A percentile compares a stretch with the other conserved stretches of the same genome.
Evolutionary conservation across 768 basidiomycete genomes (phyloP).

Genomic region (Suillus hirtellus): DNA sequence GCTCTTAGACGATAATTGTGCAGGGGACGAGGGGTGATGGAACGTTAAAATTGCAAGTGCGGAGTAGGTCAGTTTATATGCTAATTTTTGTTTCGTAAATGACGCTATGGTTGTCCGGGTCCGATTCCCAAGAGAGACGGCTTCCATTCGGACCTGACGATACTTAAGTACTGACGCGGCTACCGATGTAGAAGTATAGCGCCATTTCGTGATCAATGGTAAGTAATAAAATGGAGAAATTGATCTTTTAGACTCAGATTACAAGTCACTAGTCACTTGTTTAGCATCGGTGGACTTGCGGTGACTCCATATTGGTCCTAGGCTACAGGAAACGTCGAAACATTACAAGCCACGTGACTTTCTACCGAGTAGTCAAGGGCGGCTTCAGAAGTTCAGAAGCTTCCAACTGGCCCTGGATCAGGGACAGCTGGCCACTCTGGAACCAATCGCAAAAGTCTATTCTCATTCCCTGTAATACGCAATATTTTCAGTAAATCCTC

Average conservation of each 20-base stretch:
- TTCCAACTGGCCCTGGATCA: no score
- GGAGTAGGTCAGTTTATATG: background rate
- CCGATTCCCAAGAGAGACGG: background rate
- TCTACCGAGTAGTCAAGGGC: no score
- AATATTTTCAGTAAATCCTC: no score
- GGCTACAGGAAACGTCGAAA: no score
- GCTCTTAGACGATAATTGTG: conserved; percentile 5
- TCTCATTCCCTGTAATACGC: no score
- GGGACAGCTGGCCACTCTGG: no score
- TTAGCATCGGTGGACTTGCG: no score
- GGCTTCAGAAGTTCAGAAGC: no score
- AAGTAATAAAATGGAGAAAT: background rate
- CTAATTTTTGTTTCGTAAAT: conserved; percentile 2
- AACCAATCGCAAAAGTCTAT: no score
- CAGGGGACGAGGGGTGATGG: background rate
- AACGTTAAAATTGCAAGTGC: background rate
- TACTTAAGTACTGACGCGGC: background rate
- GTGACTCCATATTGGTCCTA: no score
- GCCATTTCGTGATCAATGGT: background rate
- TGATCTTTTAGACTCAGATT: background rate
- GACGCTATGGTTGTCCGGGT: background rate
- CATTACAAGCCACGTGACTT: no score
- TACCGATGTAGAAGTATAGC: background rate
- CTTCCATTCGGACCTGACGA: background rate
- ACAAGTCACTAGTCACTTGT: no score